Evolutionary conservation across 192 early-diverging fungal species (phyloP).

Genomic region (Spinellus fusiger): DNA sequence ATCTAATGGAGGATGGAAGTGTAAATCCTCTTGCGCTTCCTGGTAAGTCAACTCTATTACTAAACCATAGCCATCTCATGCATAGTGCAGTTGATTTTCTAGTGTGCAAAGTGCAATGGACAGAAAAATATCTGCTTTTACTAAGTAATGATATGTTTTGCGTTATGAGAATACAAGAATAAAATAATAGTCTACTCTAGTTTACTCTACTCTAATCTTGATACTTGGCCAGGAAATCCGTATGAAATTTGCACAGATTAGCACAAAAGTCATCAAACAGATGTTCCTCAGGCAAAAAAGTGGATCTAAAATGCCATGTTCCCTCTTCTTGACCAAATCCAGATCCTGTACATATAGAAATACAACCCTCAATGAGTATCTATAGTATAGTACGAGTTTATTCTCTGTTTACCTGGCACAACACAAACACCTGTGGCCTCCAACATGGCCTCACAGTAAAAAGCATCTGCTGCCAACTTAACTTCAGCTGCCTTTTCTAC

Average conservation of each 20-base stretch:
- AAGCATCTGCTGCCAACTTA: conserved; percentile 75
- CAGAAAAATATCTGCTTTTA: conserved; percentile 63
- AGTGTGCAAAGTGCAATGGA: conserved; percentile 58
- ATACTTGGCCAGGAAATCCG: conserved; percentile 52
- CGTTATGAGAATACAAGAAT: conserved; percentile 1
- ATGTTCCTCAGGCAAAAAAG: conserved; percentile 90
- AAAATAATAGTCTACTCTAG: not conserved
- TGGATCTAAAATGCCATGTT: conserved; percentile 93
- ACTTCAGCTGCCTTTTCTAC: conserved; percentile 59
- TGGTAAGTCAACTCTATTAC: no score
- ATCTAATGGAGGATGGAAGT: conserved; percentile 53
- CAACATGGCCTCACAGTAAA: conserved; percentile 89
- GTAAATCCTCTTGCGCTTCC: no score
- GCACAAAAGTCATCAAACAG: conserved; percentile 85
- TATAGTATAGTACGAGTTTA: not conserved
- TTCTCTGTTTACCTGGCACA: conserved; percentile 63
- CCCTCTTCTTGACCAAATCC: conserved; percentile 87
- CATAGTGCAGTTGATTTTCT: conserved; percentile 59
- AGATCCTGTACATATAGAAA: conserved; percentile 25
- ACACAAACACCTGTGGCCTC: conserved; percentile 94
- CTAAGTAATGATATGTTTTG: conserved; percentile 76
- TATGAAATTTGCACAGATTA: conserved; percentile 72
- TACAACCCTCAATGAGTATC: not conserved
- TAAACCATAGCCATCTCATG: no score
- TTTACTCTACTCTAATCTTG: not conserved